Evolutionary conservation across 2,329 filamentous ascomycete species (phyloP).

Genomic region (Venturia nashicola): DNA sequence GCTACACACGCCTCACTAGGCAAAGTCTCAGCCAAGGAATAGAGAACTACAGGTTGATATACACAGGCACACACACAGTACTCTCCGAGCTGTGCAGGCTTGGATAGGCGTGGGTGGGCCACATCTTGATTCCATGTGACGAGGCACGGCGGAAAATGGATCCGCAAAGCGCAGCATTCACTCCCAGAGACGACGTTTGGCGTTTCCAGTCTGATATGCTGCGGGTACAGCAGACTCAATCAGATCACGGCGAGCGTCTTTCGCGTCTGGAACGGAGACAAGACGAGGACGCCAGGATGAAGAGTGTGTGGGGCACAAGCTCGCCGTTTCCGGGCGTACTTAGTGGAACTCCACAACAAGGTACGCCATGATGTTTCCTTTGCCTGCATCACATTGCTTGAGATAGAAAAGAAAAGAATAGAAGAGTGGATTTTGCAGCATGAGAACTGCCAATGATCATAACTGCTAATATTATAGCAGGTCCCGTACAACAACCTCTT

Average conservation of each 20-base stretch:
- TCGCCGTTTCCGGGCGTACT: slow-evolving; percentile 84
- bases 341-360: slow-evolving; percentile 74
- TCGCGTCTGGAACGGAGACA: slow-evolving; percentile 48
- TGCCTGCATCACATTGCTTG: not conserved
- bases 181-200: slow-evolving; percentile 52
- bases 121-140: not conserved
- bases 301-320: slow-evolving; percentile 74
- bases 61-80: not conserved
- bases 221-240: slow-evolving; percentile 46
- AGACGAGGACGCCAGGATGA: slow-evolving; percentile 53
- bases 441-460: not conserved
- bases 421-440: not conserved
- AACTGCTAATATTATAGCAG: slow-evolving; percentile 31
- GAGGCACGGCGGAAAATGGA: slow-evolving; percentile 36
- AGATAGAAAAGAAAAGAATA: not conserved
- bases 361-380: slow-evolving; percentile 37
- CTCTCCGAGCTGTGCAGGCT: not conserved
- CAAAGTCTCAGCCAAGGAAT: not conserved
- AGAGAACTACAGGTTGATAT: not conserved
- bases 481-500: slow-evolving; percentile 66
- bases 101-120: slow-evolving; percentile 1
- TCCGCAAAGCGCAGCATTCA: slow-evolving; percentile 49
- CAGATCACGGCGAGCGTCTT: slow-evolving; percentile 49
- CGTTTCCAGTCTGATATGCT: slow-evolving; percentile 50
- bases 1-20: not conserved